Base-by-base conservation (phyloP, 257 asterid genomes). In the Solanum arcanum region DNA sequence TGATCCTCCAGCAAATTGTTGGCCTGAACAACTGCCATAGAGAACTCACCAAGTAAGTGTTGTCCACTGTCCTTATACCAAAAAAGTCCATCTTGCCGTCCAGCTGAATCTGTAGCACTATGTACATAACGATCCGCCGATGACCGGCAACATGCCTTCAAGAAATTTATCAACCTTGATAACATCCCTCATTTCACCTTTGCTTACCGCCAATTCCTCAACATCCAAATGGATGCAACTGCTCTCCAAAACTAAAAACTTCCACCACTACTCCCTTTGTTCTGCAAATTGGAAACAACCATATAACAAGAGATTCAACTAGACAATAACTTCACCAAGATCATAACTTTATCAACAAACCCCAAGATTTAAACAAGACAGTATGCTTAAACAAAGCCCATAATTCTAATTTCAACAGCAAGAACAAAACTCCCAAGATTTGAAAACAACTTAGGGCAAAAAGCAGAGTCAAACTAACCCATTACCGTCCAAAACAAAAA, bases 171-270 rank as follows among this genome's bases (percentile, higher is more conserved):
- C 88, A 92, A 89, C 88, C 86, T 91, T 88, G 93, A 91, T 92
- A 92, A 88, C 94, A 92, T 92, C 94, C 94, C 94, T 91, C 94
- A 92, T 92, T 88, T 92, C 94, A 92, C 89, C 93, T 89, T 86
- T 76, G 91, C 78, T 89, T 88, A 91, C 89, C 86, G 39, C 88
- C 49, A 81, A 87, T 88, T 89, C 88, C 86, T 88, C 90, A 89
- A 88, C 94, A 92, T 92, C 94, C 94, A 74, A 91, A 88, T 80
- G 94, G 94, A 92, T 92, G 94, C 89, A 84, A 85, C 46, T 80
- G 6, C 83, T 64, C 33, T 76, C 64, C 56, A 49, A 60, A 60
- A 86, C 66, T 35, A 74, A 84, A 29, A 77, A 20, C 52, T 44
- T n/a, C 60, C 35, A 39, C 66, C 77, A 39, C 86, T 76, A 37